phyloP scores from a whole-genome alignment of 768 basidiomycete genomes.

The Cystofilobasidium bisporidii region DNA sequence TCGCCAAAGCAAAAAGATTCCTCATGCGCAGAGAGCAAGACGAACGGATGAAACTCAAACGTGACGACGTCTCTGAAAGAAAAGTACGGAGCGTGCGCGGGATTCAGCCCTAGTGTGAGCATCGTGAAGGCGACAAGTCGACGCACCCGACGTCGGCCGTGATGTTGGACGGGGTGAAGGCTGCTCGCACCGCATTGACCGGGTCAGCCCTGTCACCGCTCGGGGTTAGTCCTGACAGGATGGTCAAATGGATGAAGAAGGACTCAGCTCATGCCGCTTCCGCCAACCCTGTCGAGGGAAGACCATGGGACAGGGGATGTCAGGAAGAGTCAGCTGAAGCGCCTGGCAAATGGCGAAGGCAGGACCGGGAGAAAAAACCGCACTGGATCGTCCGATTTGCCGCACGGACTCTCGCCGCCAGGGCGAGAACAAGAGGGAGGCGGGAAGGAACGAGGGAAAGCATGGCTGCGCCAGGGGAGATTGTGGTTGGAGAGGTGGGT shows the following conservation, averaged over 20 bases:
- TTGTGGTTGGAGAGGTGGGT: too few species aligned
- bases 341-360: too few species aligned
- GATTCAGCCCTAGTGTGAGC: too few species aligned
- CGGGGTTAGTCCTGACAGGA: too few species aligned
- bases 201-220: too few species aligned
- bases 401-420: background rate
- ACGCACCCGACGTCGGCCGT: background rate
- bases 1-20: background rate
- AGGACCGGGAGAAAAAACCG: background rate
- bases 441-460: too few species aligned
- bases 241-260: background rate
- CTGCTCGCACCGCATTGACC: too few species aligned
- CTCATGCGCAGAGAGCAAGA: too few species aligned
- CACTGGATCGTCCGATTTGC: conserved; percentile 1
- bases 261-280: background rate
- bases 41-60: background rate
- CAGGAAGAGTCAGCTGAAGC: background rate
- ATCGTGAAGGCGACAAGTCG: too few species aligned
- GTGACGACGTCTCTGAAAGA: background rate
- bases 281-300: background rate
- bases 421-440: background rate
- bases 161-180: background rate
- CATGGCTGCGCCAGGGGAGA: too few species aligned
- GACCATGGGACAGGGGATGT: too few species aligned
- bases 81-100: too few species aligned